Evolutionary conservation across 805 yeast genomes (phyloP).

Genomic region (Saturnispora halmiae): DNA sequence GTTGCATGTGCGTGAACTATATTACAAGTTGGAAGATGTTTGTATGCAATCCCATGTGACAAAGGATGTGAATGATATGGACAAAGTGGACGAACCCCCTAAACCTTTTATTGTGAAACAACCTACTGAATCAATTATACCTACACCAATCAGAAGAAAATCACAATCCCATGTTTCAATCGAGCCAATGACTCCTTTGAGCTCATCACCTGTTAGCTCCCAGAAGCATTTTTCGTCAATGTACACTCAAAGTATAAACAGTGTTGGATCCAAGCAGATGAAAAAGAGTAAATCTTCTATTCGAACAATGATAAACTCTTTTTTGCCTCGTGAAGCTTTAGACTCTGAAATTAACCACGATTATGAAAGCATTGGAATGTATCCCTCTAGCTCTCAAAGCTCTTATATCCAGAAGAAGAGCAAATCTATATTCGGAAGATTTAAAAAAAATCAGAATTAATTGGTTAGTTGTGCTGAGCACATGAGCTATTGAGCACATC

Average conservation of each 20-base stretch:
- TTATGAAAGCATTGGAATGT: neutral
- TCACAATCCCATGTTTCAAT: neutral
- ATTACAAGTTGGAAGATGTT: neutral
- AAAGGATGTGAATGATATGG: too few species aligned
- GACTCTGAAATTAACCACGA: neutral
- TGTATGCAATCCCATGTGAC: neutral
- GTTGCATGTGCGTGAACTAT: constrained; percentile 44
- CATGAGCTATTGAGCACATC: constrained; percentile 1
- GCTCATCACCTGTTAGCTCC: too few species aligned
- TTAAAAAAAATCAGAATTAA: constrained; percentile 4
- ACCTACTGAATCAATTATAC: too few species aligned
- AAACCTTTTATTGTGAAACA: too few species aligned
- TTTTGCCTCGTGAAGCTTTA: neutral
- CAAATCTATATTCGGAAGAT: constrained; percentile 5
- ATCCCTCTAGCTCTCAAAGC: neutral
- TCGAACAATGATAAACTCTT: neutral
- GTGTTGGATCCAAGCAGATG: neutral
- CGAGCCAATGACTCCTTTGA: too few species aligned
- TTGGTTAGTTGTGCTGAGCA: neutral
- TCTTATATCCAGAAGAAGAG: neutral
- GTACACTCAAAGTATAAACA: neutral
- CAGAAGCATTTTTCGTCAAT: too few species aligned
- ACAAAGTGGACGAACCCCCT: too few species aligned
- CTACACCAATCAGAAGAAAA: too few species aligned
- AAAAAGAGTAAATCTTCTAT: neutral